Percentiles rank a stretch among this genome's conserved stretches.
Conservation (phyloP, 345 rosid species). For the Populus deltoides region DNA sequence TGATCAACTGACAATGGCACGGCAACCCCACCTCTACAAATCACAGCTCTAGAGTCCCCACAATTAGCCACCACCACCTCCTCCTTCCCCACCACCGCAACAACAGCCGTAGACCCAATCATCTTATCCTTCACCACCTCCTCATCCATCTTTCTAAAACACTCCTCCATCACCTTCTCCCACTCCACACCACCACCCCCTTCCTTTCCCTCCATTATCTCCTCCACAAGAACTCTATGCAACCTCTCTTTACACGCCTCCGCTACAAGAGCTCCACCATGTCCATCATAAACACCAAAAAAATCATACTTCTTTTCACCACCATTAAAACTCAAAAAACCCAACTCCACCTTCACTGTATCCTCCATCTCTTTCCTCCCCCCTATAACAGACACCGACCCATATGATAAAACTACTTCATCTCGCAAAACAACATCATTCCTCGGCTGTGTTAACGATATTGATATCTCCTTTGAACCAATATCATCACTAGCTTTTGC, state of each 20-base stretch:
- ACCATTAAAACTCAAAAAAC: slow-evolving; percentile 28
- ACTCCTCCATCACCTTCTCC: slow-evolving; percentile 47
- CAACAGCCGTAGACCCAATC: slow-evolving; percentile 47
- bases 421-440: slow-evolving; percentile 10
- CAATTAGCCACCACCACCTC: slow-evolving; percentile 45
- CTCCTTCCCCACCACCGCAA: slow-evolving; percentile 41
- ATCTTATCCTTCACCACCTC: slow-evolving; percentile 28
- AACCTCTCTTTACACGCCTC: slow-evolving; percentile 57
- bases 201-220: slow-evolving; percentile 20
- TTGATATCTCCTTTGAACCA: slow-evolving; percentile 23
- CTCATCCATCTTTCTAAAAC: slow-evolving; percentile 51
- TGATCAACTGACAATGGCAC: slow-evolving; percentile 45
- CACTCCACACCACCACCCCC: slow-evolving; percentile 31
- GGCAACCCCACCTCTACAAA: slow-evolving; percentile 33
- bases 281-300: slow-evolving; percentile 67
- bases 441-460: slow-evolving; percentile 24
- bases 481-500: background rate
- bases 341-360: slow-evolving; percentile 47
- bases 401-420: slow-evolving; percentile 30
- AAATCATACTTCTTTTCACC: slow-evolving; percentile 37
- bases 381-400: slow-evolving; percentile 58
- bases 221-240: slow-evolving; percentile 43
- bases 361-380: slow-evolving; percentile 70
- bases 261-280: slow-evolving; percentile 66
- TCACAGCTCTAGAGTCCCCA: slow-evolving; percentile 51